Base-by-base conservation (phyloP, 805 yeast species). In the Yamadazyma kitorensis region DNA sequence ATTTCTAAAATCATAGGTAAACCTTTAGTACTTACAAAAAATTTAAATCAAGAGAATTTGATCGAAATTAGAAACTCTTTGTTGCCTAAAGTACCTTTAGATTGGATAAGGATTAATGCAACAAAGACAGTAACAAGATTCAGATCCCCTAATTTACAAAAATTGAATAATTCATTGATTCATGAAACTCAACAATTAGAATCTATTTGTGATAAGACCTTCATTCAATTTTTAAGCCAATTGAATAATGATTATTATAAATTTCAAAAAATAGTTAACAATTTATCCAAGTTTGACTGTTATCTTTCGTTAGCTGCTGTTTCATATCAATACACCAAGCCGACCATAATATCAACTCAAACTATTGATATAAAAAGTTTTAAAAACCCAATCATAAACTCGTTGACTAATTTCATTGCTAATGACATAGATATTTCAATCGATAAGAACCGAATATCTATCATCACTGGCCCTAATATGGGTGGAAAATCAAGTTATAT, bases 391-490 rank as follows among this genome's bases (percentile, higher is more conserved):
- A 72, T 81, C 34, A 70, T 81, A 7, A 86, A 80, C 47, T 70
- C 66, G 10, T 47, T 78, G 27, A 44, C 49, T 6, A 48, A 60
- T 3, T 84, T 78, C 51, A 85, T 88, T 9, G 70, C 93, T 2
- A 88, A 87, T 52, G 77, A 80, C 43, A 70, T 81, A 4, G 36
- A 52, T 5, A 72, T 88, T 63, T 46, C 64, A 5, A 51, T 59
- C 5, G 50, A 60, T n/a, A 54, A 62, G 3, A 68, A 75, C 10
- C 66, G 86, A 21, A 72, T 61, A 2, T 62, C 80, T 35, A 68
- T 88, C 11, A 74, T 88, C 15, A 85, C 95, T 0, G 95, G 95
- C 0, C 93, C 94, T 0, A 85, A 85, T 45, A 83, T 85, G 88
- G 95, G 95, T 7, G 95, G 95, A 4, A 86, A 86, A 52, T 80